These are phyloP conservation scores for Gleditsia sinensis DNA, from an alignment of 306 rosid species.

Conservation along the genomic window DNA sequence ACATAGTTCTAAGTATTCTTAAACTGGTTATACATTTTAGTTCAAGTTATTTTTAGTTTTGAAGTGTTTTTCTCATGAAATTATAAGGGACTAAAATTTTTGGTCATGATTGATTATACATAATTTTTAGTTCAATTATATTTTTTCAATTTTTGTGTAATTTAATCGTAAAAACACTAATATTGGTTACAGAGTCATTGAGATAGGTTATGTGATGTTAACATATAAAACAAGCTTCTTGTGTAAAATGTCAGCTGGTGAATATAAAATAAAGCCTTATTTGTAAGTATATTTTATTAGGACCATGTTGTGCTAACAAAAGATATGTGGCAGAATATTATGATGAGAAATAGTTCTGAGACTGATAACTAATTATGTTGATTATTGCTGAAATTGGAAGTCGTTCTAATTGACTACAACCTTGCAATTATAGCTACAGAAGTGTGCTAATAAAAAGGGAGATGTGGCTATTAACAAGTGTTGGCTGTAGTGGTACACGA, in stretches of 20 bases:
- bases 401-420: not conserved
- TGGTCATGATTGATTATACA: too few relatives aligned
- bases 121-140: too few relatives aligned
- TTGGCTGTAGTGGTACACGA: too few relatives aligned
- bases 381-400: not conserved
- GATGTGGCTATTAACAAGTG: too few relatives aligned
- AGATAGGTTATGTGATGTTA: not conserved
- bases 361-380: constrained; percentile 1
- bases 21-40: too few relatives aligned
- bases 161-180: not conserved
- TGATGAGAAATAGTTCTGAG: not conserved
- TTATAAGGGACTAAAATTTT: too few relatives aligned
- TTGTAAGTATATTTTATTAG: not conserved
- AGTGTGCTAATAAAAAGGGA: not conserved
- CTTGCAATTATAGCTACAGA: constrained; percentile 3
- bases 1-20: not conserved
- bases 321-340: not conserved
- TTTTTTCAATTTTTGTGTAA: too few relatives aligned
- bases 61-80: too few relatives aligned
- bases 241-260: not conserved
- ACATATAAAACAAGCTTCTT: not conserved
- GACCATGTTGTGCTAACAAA: constrained; percentile 2
- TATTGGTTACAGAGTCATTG: not conserved
- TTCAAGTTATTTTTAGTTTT: too few relatives aligned
- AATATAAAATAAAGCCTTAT: not conserved